Evolutionary conservation across 1,284 basidiomycete genomes (phyloP).

Genomic region (Cryptococcus sp.): DNA sequence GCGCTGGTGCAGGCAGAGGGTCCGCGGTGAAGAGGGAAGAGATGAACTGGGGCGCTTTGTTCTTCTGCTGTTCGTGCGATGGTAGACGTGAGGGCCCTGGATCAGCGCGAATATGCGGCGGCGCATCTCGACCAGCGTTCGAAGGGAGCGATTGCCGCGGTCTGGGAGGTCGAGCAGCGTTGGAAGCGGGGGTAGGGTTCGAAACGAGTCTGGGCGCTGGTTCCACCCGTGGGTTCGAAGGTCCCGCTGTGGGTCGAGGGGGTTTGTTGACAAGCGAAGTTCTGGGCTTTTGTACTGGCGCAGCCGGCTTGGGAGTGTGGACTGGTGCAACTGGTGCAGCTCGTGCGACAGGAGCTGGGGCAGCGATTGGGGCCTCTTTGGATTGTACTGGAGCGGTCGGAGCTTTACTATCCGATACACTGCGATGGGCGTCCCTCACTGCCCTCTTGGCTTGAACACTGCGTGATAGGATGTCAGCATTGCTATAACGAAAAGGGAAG

Average conservation of each 20-base stretch:
- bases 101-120: slow-evolving; percentile 1
- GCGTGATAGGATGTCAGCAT: too few relatives aligned
- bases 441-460: slow-evolving; percentile 51
- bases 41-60: slow-evolving; percentile 66
- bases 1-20: slow-evolving; percentile 30
- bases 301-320: neutral
- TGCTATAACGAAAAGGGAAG: slow-evolving; percentile 3
- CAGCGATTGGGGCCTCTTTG: neutral
- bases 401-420: neutral
- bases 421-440: slow-evolving; percentile 18
- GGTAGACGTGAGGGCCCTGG: slow-evolving; percentile 17
- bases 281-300: slow-evolving; percentile 1
- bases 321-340: neutral
- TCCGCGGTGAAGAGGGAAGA: slow-evolving; percentile 84
- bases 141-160: neutral
- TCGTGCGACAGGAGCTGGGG: neutral
- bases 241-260: slow-evolving; percentile 17
- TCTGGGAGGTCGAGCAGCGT: slow-evolving; percentile 7
- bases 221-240: slow-evolving; percentile 2
- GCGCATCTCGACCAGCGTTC: neutral
- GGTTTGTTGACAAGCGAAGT: neutral
- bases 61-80: slow-evolving; percentile 8
- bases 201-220: slow-evolving; percentile 4
- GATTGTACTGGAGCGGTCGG: neutral
- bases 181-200: slow-evolving; percentile 6